Conservation (phyloP, 2,329 filamentous ascomycete genomes). For the Pyricularia pennisetigena region DNA sequence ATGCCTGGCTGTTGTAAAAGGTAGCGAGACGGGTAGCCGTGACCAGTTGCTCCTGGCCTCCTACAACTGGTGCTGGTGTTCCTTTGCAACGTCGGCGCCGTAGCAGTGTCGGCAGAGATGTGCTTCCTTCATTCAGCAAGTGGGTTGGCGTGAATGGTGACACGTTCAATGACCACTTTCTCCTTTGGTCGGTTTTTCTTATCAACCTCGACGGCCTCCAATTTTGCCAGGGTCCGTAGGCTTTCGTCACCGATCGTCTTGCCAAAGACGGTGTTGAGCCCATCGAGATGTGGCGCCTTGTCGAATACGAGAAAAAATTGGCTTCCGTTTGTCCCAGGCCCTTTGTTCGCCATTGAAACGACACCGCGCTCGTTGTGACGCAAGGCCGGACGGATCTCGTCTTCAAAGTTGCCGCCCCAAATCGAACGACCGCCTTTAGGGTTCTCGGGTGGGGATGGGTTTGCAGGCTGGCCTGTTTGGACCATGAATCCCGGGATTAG, state of each 20-base stretch:
- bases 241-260: slow-evolving; percentile 59
- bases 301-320: slow-evolving; percentile 79
- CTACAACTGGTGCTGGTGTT: not conserved
- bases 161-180: slow-evolving; percentile 55
- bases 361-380: slow-evolving; percentile 60
- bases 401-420: slow-evolving; percentile 64
- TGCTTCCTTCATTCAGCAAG: slow-evolving; percentile 37
- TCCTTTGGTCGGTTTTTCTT: slow-evolving; percentile 68
- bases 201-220: slow-evolving; percentile 65
- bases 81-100: not conserved
- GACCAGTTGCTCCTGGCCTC: not conserved
- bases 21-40: not conserved
- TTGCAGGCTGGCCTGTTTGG: slow-evolving; percentile 59
- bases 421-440: slow-evolving; percentile 64
- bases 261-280: slow-evolving; percentile 77
- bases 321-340: slow-evolving; percentile 61
- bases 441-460: slow-evolving; percentile 40
- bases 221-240: slow-evolving; percentile 54
- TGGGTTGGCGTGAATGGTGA: slow-evolving; percentile 74
- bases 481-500: slow-evolving; percentile 74
- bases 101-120: not conserved
- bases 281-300: slow-evolving; percentile 70
- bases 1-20: not conserved
- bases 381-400: slow-evolving; percentile 66
- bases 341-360: slow-evolving; percentile 72